phyloP scores from a whole-genome alignment of 169 alveolate genomes.

The Plasmodium relictum region DNA sequence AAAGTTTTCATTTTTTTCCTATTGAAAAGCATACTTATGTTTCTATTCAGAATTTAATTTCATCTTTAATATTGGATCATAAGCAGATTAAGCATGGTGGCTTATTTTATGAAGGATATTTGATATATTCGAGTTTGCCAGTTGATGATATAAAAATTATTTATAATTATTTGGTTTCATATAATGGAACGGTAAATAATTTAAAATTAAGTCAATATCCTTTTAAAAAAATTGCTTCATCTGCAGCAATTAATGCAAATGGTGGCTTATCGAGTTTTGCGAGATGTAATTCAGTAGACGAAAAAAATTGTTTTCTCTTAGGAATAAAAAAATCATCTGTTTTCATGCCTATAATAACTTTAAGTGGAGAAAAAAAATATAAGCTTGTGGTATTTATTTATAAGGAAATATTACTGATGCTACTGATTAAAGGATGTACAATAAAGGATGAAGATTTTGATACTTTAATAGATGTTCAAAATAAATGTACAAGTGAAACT shows the following conservation, averaged over 20 bases:
- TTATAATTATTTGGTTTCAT: constrained; percentile 69
- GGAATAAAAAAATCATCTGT: constrained; percentile 71
- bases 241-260: constrained; percentile 68
- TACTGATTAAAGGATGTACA: constrained; percentile 53
- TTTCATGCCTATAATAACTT: constrained; percentile 61
- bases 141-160: constrained; percentile 45
- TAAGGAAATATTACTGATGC: constrained; percentile 37
- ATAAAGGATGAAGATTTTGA: constrained; percentile 71
- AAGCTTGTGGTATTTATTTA: constrained; percentile 53
- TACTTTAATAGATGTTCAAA: constrained; percentile 46
- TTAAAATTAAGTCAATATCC: constrained; percentile 50
- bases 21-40: constrained; percentile 61
- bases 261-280: constrained; percentile 74
- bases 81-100: constrained; percentile 59
- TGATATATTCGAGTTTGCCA: constrained; percentile 56
- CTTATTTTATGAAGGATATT: constrained; percentile 52
- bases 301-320: constrained; percentile 42
- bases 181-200: constrained; percentile 72
- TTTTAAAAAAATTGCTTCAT: constrained; percentile 65
- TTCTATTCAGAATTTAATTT: constrained; percentile 50
- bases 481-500: constrained; percentile 62
- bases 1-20: constrained; percentile 64
- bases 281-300: constrained; percentile 60
- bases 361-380: constrained; percentile 40
- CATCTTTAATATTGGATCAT: constrained; percentile 33